Base-by-base conservation (phyloP, 305 asterid species). In the Fraxinus greggii region DNA sequence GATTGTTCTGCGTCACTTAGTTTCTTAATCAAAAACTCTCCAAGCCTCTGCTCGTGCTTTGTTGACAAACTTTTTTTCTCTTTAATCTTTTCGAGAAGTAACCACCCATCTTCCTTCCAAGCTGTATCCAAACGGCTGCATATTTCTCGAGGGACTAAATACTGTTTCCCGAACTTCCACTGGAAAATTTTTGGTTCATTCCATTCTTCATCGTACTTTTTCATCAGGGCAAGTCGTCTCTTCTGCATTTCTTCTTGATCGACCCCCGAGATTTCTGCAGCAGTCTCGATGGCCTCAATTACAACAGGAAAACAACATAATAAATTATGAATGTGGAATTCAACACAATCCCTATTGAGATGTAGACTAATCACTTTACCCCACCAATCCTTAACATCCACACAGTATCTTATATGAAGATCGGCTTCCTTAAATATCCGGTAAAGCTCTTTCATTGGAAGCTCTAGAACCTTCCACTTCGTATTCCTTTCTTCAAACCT, bases 351-450 rank as follows among this genome's bases (percentile, higher is more conserved):
- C 33, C 81, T 83, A 42, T 90, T 95, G 85, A 84, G 81, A 85
- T 93, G 94, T 80, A 95, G 94, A 80, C 88, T 90, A 23, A 95
- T 87, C 2, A 89, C 93, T 83, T 88, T 92, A 0, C 97, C 98
- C 98, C 97, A 91, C 93, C 96, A 93, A 70, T 93, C 91, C 61
- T 85, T 92, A 21, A 88, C 42, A 38, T 95, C 98, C 31, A 91
- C 75, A 84, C 98, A 92, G 65, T 88, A 86, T 40, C 87, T 89
- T 15, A 93, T 85, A 67, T 93, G 90, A 59, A 80, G 83, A 29
- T 91, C 98, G 4, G 95, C 92, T 70, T 95, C 98, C 76, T 88
- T 92, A 38, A 90, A 88, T 12, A 91, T 84, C 31, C 86, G 85
- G 32, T 92, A 88, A 63, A 95, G 95, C 89, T 93, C 98, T 79